Percentiles rank a stretch among this genome's conserved stretches.
These are phyloP conservation scores for Hemileccinum rubropunctum DNA, from an alignment of 768 basidiomycete genomes.

Conservation along the genomic window DNA sequence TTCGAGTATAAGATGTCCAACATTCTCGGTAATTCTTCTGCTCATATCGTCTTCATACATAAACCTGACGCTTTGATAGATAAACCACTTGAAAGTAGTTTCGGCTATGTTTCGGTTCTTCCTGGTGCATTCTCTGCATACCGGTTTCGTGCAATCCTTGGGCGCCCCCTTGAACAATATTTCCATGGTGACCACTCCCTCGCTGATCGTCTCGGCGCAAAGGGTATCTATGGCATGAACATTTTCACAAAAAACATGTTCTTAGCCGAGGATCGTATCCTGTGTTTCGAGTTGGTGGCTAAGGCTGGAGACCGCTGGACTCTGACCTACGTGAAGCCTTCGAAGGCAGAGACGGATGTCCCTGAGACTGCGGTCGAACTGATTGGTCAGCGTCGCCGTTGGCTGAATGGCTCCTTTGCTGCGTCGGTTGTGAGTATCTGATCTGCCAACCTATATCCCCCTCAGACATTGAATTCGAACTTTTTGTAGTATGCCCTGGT, in stretches of 20 bases:
- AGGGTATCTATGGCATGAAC: slow-evolving; percentile 96
- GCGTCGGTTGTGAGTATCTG: slow-evolving; percentile 71
- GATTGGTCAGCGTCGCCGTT: slow-evolving; percentile 93
- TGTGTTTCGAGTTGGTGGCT: slow-evolving; percentile 95
- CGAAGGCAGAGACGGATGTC: slow-evolving; percentile 96
- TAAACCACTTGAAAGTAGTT: slow-evolving; percentile 92
- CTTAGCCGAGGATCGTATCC: slow-evolving; percentile 92
- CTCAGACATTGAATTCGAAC: background rate
- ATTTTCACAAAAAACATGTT: slow-evolving; percentile 96
- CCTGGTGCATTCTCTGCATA: slow-evolving; percentile 98
- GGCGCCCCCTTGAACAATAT: slow-evolving; percentile 80
- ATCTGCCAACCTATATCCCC: background rate
- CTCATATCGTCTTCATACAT: background rate
- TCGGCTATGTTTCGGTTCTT: slow-evolving; percentile 93
- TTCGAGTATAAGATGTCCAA: slow-evolving; percentile 99
- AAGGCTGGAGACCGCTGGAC: slow-evolving; percentile 88
- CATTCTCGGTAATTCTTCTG: slow-evolving; percentile 64
- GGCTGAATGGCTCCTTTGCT: slow-evolving; percentile 96
- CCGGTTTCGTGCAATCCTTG: slow-evolving; percentile 88
- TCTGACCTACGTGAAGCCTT: slow-evolving; percentile 88
- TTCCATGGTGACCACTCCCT: slow-evolving; percentile 88
- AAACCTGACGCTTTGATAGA: slow-evolving; percentile 41
- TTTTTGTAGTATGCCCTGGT: slow-evolving; percentile 76
- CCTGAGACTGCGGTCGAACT: slow-evolving; percentile 89
- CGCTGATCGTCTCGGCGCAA: slow-evolving; percentile 86